phyloP scores from a whole-genome alignment of 495 filamentous ascomycete species.

The Daldinia concentrica region DNA sequence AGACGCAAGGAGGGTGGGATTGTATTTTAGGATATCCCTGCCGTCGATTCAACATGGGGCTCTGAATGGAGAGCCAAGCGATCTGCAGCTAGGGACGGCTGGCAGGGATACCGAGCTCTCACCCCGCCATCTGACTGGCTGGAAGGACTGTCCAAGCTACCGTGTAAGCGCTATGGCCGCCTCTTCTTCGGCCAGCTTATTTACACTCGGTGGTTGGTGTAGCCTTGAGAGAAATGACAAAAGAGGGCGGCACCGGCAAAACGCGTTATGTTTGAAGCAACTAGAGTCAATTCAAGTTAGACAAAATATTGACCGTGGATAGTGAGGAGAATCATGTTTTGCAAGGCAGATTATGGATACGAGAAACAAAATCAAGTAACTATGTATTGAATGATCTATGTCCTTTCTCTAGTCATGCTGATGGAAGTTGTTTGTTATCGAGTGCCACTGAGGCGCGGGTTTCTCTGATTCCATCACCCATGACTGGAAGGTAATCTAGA shows the following conservation, averaged over 20 bases:
- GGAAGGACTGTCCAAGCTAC: not conserved
- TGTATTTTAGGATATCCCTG: conserved; percentile 34
- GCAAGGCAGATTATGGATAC: not conserved
- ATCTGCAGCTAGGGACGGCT: conserved; percentile 41
- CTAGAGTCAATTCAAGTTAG: conserved; percentile 14
- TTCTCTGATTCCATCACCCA: conserved; percentile 21
- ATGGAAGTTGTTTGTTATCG: conserved; percentile 8
- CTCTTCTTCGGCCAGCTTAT: conserved; percentile 40
- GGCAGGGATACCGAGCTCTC: conserved; percentile 28
- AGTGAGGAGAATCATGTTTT: conserved; percentile 4
- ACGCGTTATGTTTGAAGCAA: conserved; percentile 31
- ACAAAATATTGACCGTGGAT: conserved; percentile 11
- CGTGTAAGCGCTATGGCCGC: conserved; percentile 41
- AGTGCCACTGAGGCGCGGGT: not conserved
- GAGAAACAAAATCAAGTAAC: not conserved
- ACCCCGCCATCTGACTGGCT: conserved; percentile 35
- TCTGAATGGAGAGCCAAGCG: conserved; percentile 43
- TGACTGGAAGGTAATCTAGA: not conserved
- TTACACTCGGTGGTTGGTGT: conserved; percentile 31
- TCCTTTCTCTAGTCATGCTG: not conserved
- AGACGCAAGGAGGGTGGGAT: conserved; percentile 39
- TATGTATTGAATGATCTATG: not conserved
- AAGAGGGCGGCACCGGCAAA: conserved; percentile 37
- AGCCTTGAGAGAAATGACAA: conserved; percentile 41
- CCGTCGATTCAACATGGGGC: conserved; percentile 31